Base-by-base conservation (phyloP, 495 filamentous ascomycete species). In the Astrothelium subdiscretum region DNA sequence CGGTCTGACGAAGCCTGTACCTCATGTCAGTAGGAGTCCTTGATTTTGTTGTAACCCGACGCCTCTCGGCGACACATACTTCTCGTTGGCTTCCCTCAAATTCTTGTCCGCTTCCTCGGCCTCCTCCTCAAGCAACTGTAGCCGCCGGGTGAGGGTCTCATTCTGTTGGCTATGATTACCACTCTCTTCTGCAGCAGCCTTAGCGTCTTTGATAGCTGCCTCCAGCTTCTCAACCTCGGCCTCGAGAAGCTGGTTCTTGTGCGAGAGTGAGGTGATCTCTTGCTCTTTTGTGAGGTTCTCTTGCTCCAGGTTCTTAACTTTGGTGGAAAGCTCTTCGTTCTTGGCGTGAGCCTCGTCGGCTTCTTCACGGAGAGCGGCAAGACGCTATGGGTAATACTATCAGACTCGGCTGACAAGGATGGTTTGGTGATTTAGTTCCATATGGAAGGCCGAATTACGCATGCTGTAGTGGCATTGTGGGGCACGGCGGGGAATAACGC, bases 111-210 rank as follows among this genome's bases (percentile, higher is more conserved):
- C 88, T 74, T 92, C 84, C 79, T 98, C 94, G 63, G 90, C 90
- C 80, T 98, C 94, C 75, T 97, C 94, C 80, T 98, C 94, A 62
- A 97, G 82, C 69, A 98, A 78, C 83, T 96, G 90, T 72, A 97
- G 78, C 80, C 87, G 91, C 72, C 95, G 85, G 79, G 90, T 87
- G 67, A 98, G 79, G 64, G 85, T 78, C 78, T 97, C 95, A 72
- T 90, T 90, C 76, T 96, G 87, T 67, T 83, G 86, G 73, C 89
- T 86, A 71, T 87, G 83, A 72, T 87, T 79, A 65, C 80, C 78
- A 71, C 86, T 86, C 71, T 87, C 83, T 73, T 84, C 88, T 67
- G 89, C 88, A 61, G 81, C 76, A 63, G 79, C 81, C 81, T 97
- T 97, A 68, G 84, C 78, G 54, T 92, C 87, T 78, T 88, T 88